These are phyloP conservation scores for Microbotryum intermedium DNA, from an alignment of 1,284 basidiomycete species.

Conservation along the genomic window DNA sequence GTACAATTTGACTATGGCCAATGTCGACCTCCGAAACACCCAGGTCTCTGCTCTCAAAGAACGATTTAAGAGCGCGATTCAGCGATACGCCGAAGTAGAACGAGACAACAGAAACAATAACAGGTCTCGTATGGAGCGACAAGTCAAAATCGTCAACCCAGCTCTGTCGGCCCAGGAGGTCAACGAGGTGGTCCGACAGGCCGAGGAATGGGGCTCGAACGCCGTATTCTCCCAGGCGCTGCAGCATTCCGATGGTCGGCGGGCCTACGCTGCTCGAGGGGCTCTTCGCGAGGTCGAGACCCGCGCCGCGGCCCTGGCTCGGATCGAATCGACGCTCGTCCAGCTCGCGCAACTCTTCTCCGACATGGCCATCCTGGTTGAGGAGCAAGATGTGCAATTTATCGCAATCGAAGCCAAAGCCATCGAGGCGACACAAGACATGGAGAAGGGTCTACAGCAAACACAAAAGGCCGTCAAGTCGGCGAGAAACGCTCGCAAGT, in stretches of 20 bases:
- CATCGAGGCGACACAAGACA: constrained; percentile 53
- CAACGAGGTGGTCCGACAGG: constrained; percentile 49
- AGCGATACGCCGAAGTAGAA: constrained; percentile 72
- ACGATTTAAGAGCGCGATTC: constrained; percentile 43
- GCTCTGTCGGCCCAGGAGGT: constrained; percentile 74
- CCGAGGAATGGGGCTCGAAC: constrained; percentile 57
- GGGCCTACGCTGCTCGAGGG: constrained; percentile 31
- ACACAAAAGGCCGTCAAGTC: constrained; percentile 16
- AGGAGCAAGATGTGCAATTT: constrained; percentile 69
- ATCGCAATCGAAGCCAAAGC: constrained; percentile 56
- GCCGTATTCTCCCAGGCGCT: constrained; percentile 78
- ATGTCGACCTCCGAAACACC: constrained; percentile 39
- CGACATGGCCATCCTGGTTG: constrained; percentile 73
- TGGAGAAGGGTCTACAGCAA: constrained; percentile 48
- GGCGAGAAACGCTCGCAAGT: constrained; percentile 54
- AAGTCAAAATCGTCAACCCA: constrained; percentile 94
- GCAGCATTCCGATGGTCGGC: constrained; percentile 6
- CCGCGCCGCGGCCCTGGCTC: constrained; percentile 43
- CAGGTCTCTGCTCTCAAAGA: constrained; percentile 35
- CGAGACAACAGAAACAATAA: constrained; percentile 84
- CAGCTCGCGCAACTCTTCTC: constrained; percentile 83
- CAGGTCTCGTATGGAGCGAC: constrained; percentile 86
- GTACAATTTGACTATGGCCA: constrained; percentile 41
- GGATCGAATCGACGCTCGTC: constrained; percentile 74
- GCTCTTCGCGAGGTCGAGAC: constrained; percentile 41